Conservation (phyloP, 140 eudicot genomes). For the Cichorium intybus region DNA sequence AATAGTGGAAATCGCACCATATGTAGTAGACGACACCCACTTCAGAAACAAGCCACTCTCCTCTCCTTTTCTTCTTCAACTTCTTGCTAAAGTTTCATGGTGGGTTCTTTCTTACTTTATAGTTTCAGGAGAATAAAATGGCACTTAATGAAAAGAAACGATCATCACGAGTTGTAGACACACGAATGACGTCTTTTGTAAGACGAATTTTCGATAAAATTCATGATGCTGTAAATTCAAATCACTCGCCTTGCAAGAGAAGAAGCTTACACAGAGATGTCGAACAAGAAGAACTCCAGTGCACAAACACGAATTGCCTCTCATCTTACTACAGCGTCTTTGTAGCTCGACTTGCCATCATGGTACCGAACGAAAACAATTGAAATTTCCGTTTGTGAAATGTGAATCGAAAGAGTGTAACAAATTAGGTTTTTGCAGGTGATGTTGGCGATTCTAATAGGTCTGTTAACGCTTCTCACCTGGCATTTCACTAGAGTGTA, state of each 20-base stretch:
- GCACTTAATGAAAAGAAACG: conserved; percentile 17
- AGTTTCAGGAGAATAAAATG: conserved; percentile 37
- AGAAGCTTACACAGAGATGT: conserved; percentile 49
- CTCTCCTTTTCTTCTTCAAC: background rate
- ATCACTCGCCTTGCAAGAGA: conserved; percentile 37
- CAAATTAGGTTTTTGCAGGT: conserved; percentile 49
- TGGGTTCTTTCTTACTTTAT: conserved; percentile 21
- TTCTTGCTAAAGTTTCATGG: conserved; percentile 35
- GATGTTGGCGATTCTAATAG: conserved; percentile 93
- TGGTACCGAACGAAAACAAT: conserved; percentile 41
- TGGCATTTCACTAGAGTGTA: conserved; percentile 95
- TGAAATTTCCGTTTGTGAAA: background rate
- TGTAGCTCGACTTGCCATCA: conserved; percentile 96
- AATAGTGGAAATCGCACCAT: conserved; percentile 43
- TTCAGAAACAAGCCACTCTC: conserved; percentile 16
- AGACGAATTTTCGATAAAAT: conserved; percentile 27
- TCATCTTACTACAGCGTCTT: conserved; percentile 93
- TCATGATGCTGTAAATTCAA: conserved; percentile 35
- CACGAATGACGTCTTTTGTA: conserved; percentile 37
- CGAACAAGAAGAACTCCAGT: conserved; percentile 66
- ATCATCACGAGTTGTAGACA: conserved; percentile 35
- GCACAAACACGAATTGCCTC: conserved; percentile 49
- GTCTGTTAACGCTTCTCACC: conserved; percentile 80
- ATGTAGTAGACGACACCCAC: conserved; percentile 21
- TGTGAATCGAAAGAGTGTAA: background rate